Evolutionary conservation across 2,329 filamentous ascomycete species (phyloP).

Genomic region (Aspergillus pseudoterreus): DNA sequence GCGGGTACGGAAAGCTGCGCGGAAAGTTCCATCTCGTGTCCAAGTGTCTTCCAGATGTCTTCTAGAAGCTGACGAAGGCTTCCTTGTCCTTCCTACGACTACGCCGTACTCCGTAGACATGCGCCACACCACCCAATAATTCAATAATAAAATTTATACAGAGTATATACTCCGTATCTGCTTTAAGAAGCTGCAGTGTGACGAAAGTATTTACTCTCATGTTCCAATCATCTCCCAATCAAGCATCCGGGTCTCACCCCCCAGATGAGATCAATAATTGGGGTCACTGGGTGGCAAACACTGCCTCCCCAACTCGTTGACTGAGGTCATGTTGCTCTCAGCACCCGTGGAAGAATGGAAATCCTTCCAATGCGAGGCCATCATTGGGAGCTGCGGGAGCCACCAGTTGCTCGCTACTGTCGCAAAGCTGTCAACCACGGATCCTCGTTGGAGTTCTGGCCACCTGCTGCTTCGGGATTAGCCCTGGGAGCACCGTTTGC

Average conservation of each 20-base stretch:
- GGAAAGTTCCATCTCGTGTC: slow-evolving; percentile 22
- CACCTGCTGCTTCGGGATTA: neutral
- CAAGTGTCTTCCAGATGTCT: slow-evolving; percentile 29
- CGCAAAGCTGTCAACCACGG: neutral
- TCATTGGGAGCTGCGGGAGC: neutral
- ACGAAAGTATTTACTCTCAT: too few species aligned
- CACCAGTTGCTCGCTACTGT: too few species aligned
- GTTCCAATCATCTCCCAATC: too few species aligned
- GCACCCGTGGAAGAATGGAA: neutral
- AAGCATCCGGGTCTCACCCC: too few species aligned
- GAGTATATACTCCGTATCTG: too few species aligned
- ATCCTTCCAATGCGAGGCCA: neutral
- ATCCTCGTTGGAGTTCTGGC: neutral
- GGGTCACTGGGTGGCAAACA: neutral
- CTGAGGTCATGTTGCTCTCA: neutral
- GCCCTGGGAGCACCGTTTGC: neutral
- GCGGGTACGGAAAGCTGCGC: slow-evolving; percentile 10
- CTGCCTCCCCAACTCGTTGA: neutral
- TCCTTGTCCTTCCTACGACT: neutral
- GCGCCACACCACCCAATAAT: neutral
- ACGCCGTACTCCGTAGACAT: too few species aligned
- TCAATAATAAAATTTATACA: neutral
- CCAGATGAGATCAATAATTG: neutral
- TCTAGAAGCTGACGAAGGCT: slow-evolving; percentile 27
- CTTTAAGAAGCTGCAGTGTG: too few species aligned